Evolutionary conservation across 2,329 filamentous ascomycete species (phyloP).

Genomic region (Metarhizium guizhouense): DNA sequence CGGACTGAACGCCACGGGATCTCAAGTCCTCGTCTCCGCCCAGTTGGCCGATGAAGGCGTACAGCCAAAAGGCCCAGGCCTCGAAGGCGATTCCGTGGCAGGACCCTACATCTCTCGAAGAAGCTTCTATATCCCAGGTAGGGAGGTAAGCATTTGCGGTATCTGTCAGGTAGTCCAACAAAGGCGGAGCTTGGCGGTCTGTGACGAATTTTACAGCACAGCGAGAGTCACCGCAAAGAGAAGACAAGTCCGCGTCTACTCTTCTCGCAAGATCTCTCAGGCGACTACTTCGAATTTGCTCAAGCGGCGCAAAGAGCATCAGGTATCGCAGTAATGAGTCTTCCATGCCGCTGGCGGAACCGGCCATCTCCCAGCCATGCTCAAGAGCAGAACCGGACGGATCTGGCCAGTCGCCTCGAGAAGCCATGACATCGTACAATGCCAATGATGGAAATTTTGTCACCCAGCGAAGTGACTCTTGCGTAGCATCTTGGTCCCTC

Average conservation of each 20-base stretch:
- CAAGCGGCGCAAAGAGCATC: slow-evolving; percentile 23
- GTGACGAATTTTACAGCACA: slow-evolving; percentile 24
- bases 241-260: slow-evolving; percentile 26
- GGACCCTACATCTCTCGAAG: slow-evolving; percentile 16
- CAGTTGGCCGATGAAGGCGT: slow-evolving; percentile 30
- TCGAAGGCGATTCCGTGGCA: slow-evolving; percentile 29
- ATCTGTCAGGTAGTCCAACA: slow-evolving; percentile 26
- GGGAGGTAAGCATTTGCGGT: slow-evolving; percentile 20
- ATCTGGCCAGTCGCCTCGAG: slow-evolving; percentile 25
- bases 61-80: slow-evolving; percentile 32
- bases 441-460: slow-evolving; percentile 34
- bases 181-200: slow-evolving; percentile 18
- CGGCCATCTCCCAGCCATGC: slow-evolving; percentile 25
- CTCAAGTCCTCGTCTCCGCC: slow-evolving; percentile 24
- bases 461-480: slow-evolving; percentile 30
- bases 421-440: slow-evolving; percentile 33
- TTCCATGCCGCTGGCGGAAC: slow-evolving; percentile 14
- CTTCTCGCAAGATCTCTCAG: slow-evolving; percentile 20
- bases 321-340: slow-evolving; percentile 26
- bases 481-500: slow-evolving; percentile 30
- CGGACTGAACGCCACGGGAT: slow-evolving; percentile 8
- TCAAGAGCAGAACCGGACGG: slow-evolving; percentile 14
- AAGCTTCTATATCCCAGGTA: slow-evolving; percentile 21
- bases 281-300: slow-evolving; percentile 14
- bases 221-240: slow-evolving; percentile 23